Percentiles rank a stretch among this genome's conserved stretches.
Evolutionary conservation across 139 green algal species (phyloP).

Genomic region (Chlorella sp.): DNA sequence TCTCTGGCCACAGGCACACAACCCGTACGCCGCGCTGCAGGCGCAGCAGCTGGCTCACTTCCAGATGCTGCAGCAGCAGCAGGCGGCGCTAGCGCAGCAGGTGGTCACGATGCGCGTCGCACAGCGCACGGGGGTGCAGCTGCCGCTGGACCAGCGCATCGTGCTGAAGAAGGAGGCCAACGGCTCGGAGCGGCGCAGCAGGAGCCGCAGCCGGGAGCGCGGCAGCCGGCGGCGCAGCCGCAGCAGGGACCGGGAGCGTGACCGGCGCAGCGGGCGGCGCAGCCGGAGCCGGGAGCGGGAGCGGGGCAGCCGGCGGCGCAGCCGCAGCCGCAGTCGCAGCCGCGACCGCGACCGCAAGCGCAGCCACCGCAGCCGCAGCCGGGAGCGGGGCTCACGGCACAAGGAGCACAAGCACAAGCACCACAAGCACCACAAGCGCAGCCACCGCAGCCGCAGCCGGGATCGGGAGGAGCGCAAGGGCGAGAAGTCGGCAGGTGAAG

Average conservation of each 20-base stretch:
- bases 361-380: conserved; percentile 2
- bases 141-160: conserved; percentile 31
- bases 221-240: conserved; percentile 7
- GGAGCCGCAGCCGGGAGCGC: background rate
- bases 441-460: conserved; percentile 2
- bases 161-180: conserved; percentile 57
- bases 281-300: background rate
- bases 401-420: conserved; percentile 9
- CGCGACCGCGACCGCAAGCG: conserved; percentile 3
- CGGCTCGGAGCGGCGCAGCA: conserved; percentile 3
- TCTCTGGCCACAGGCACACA: conserved; percentile 2
- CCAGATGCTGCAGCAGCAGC: conserved; percentile 62
- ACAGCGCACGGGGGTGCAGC: background rate
- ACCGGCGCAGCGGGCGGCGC: conserved; percentile 9
- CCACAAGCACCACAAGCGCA: conserved; percentile 12
- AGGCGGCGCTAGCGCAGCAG: conserved; percentile 56
- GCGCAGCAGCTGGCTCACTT: conserved; percentile 65
- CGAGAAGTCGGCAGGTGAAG: background rate
- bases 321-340: no score
- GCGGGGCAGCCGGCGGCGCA: background rate
- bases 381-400: background rate
- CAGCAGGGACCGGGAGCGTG: background rate
- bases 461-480: background rate
- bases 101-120: conserved; percentile 46
- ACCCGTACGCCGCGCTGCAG: conserved; percentile 69